Evolutionary conservation across 352 stramenopile species (phyloP), one percentile per base, ranked within the genome.

Genomic region (Phytophthora niederhauseri): DNA sequence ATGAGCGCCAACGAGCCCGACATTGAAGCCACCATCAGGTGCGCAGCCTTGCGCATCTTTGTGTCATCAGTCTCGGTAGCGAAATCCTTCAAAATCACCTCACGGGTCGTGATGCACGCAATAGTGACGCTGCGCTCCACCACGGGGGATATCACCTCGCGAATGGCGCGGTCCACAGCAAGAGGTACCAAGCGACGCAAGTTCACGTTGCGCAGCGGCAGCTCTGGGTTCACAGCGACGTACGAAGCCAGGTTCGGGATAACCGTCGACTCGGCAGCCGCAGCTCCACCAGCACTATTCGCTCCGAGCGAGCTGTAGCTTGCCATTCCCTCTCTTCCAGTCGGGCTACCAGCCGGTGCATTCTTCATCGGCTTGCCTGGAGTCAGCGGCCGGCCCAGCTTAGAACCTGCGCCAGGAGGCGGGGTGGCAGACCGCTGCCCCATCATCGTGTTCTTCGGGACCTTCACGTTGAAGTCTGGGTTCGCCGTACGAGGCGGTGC

Each of bases 71-170:
- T 82, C 72, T 99, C 98, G 53, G 97, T 99, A n/a, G 97, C 97
- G 86, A 99, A 99, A 71, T 99, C 98, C 74, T 99, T 99, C 3
- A 98, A 83, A n/a, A 99, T 96, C 54, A 99, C 93, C 72, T 99
- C 97, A 34, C 89, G 87, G 22, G 97, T 98, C 6, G 98, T 99
- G 65, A 99, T 99, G 75, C 96, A 99, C 36, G 98, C 98, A 77
- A 99, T 99, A 5, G 96, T 99, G 20, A 99, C 97, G 72, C 95
- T 99, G 52, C 98, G 94, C 78, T 99, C 98, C 19, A 99, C 98
- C 22, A 99, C 98, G 6, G 97, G 96, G 70, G 98, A 98, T 59
- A 99, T 99, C 24, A 99, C 98, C 80, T 99, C 97, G 45, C 97
- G 92, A 77, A 99, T 99, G 5, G 98, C 97, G 57, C 97, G 87